phyloP scores from a whole-genome alignment of 148 eudicot species.

The Fagopyrum homotropicum region DNA sequence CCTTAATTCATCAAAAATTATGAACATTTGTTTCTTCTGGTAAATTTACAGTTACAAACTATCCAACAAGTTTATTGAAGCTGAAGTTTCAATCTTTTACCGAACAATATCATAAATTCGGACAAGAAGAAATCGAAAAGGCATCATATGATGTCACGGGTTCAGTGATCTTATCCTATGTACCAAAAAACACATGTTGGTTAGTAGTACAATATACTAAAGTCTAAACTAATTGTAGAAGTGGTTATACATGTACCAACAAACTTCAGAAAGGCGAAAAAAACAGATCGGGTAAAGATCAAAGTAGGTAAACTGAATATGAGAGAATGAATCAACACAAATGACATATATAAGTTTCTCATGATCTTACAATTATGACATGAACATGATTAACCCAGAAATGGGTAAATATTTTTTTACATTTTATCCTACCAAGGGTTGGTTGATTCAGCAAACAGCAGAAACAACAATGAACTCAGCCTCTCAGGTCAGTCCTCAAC shows the following conservation, averaged over 20 bases:
- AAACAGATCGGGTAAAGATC: background rate
- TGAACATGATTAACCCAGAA: slow-evolving; percentile 1
- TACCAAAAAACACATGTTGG: background rate
- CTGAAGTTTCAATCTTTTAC: no score
- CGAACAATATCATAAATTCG: background rate
- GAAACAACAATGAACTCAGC: background rate
- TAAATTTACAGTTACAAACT: no score
- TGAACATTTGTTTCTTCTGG: no score
- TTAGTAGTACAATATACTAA: background rate
- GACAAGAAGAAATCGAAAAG: background rate
- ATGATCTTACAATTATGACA: slow-evolving; percentile 3
- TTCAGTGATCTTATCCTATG: background rate
- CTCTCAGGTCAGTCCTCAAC: no score
- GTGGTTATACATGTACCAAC: background rate
- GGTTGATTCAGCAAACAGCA: background rate
- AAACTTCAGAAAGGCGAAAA: background rate
- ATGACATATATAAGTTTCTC: slow-evolving; percentile 3
- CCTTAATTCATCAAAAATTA: no score
- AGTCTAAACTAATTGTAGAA: background rate
- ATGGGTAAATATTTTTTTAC: background rate
- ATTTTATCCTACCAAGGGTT: background rate
- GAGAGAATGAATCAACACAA: background rate
- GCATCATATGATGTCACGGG: background rate
- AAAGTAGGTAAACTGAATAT: background rate
- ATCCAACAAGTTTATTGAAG: no score